Conservation (phyloP, 1,284 basidiomycete genomes). For the Cryptococcus depauperatus region DNA sequence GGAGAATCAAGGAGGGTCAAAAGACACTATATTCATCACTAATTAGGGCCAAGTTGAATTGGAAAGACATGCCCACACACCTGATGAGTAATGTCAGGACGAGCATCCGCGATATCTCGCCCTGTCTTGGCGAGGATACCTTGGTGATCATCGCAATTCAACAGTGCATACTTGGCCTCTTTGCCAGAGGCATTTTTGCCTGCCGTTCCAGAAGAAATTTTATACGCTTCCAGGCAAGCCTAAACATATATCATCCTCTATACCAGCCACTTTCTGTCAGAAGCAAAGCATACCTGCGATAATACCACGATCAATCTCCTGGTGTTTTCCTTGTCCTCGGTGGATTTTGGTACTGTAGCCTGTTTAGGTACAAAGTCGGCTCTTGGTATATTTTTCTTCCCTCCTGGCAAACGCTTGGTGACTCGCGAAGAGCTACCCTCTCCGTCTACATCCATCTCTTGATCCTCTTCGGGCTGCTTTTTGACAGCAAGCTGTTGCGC, state of each 20-base stretch:
- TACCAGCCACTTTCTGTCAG: neutral
- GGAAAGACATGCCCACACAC: slow-evolving; percentile 48
- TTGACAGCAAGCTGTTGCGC: slow-evolving; percentile 8
- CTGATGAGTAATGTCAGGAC: slow-evolving; percentile 98
- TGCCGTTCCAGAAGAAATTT: slow-evolving; percentile 57
- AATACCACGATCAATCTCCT: slow-evolving; percentile 80
- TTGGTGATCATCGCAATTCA: slow-evolving; percentile 99
- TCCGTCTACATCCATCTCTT: slow-evolving; percentile 6
- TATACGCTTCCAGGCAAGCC: slow-evolving; percentile 93
- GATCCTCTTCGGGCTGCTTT: neutral
- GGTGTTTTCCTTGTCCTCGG: slow-evolving; percentile 53
- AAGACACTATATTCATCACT: slow-evolving; percentile 65
- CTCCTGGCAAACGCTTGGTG: slow-evolving; percentile 28
- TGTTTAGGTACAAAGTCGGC: slow-evolving; percentile 41
- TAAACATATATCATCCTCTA: slow-evolving; percentile 45
- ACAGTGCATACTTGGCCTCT: slow-evolving; percentile 89
- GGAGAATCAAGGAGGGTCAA: slow-evolving; percentile 95
- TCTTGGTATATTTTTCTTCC: slow-evolving; percentile 19
- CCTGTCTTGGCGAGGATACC: slow-evolving; percentile 96
- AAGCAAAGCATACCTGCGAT: slow-evolving; percentile 35
- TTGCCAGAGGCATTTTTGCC: slow-evolving; percentile 49
- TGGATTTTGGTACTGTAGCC: slow-evolving; percentile 63
- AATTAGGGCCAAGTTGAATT: neutral
- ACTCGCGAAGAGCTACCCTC: slow-evolving; percentile 22
- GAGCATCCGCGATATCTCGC: slow-evolving; percentile 93